These are phyloP conservation scores for Paulownia fortunei DNA, from an alignment of 257 asterid genomes.

Conservation along the genomic window DNA sequence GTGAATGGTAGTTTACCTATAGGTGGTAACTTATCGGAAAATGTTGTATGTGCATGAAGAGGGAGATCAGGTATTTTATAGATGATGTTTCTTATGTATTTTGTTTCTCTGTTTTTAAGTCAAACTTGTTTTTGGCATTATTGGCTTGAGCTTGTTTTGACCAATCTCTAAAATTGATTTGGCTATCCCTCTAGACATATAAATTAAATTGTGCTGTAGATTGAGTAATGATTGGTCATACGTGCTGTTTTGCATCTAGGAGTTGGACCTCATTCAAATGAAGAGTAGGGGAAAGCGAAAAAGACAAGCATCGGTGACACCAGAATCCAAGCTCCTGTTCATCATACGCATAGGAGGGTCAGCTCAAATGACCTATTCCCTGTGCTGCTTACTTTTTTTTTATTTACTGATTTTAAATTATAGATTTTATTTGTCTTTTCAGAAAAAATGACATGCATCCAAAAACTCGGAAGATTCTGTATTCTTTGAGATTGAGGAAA, in stretches of 20 bases:
- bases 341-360: slow-evolving; percentile 90
- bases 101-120: no score
- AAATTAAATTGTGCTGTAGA: no score
- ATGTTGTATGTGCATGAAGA: no score
- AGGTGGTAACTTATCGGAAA: no score
- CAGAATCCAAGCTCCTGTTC: slow-evolving; percentile 70
- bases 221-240: background rate
- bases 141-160: no score
- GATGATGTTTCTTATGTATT: no score
- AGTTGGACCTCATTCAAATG: slow-evolving; percentile 83
- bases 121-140: no score
- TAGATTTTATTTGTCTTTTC: slow-evolving; percentile 26
- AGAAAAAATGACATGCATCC: slow-evolving; percentile 92
- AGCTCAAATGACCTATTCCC: slow-evolving; percentile 24
- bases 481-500: slow-evolving; percentile 78
- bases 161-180: no score
- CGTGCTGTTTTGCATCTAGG: slow-evolving; percentile 46
- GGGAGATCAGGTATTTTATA: no score
- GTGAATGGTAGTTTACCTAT: no score
- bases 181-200: no score
- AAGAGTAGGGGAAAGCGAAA: slow-evolving; percentile 70
- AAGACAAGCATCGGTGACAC: slow-evolving; percentile 36
- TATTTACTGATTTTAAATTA: background rate
- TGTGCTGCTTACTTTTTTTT: background rate
- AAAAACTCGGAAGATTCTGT: slow-evolving; percentile 60